A percentile compares a stretch with the other conserved stretches of the same genome.
These are phyloP conservation scores for Neofusicoccum laricinum DNA, from an alignment of 2,329 filamentous ascomycete species.

Conservation along the genomic window DNA sequence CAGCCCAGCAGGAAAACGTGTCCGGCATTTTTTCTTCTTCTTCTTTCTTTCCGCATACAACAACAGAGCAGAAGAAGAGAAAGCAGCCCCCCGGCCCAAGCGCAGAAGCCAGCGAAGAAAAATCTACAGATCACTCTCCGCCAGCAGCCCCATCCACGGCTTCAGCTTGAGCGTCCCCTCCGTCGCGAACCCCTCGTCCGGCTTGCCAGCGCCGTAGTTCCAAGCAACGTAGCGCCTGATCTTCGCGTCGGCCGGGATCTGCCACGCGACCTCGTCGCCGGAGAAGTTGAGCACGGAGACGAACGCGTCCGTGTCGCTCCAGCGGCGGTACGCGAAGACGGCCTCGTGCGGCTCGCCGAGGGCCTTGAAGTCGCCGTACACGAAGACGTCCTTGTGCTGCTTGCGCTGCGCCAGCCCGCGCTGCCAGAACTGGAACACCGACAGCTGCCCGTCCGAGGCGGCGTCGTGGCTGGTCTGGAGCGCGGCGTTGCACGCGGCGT, in stretches of 20 bases:
- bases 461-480: constrained; percentile 41
- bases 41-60: too few species aligned
- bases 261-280: constrained; percentile 29
- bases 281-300: constrained; percentile 35
- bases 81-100: too few species aligned
- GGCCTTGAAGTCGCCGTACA: constrained; percentile 58
- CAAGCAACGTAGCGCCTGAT: constrained; percentile 36
- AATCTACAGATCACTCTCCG: constrained; percentile 9
- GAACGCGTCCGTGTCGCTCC: constrained; percentile 27
- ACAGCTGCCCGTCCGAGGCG: constrained; percentile 24
- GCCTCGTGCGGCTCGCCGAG: constrained; percentile 41
- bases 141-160: constrained; percentile 37
- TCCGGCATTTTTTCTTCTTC: too few species aligned
- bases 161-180: constrained; percentile 28
- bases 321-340: constrained; percentile 30
- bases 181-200: constrained; percentile 1
- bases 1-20: too few species aligned
- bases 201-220: constrained; percentile 25
- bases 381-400: constrained; percentile 56
- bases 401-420: constrained; percentile 54
- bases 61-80: too few species aligned
- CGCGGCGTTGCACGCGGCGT: constrained; percentile 55
- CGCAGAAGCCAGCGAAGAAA: too few species aligned
- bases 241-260: constrained; percentile 25
- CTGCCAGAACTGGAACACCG: constrained; percentile 62